These are phyloP conservation scores for Daldinia vernicosa DNA, from an alignment of 495 filamentous ascomycete genomes.

Conservation along the genomic window DNA sequence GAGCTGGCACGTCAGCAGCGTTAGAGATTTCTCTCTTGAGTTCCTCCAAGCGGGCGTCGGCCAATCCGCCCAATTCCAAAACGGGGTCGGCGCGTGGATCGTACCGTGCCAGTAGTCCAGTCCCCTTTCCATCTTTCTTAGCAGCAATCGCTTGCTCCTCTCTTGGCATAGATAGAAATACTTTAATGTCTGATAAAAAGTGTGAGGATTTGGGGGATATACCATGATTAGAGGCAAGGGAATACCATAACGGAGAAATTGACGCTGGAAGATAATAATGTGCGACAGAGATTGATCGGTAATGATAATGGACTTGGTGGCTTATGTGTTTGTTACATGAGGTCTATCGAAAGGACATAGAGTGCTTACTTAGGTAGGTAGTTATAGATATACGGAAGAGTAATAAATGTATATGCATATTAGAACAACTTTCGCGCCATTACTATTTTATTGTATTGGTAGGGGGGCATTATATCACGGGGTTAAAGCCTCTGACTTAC, in stretches of 20 bases:
- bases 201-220: neutral
- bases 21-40: slow-evolving; percentile 38
- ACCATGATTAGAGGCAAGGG: slow-evolving; percentile 1
- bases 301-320: slow-evolving; percentile 7
- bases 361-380: neutral
- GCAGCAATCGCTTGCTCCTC: slow-evolving; percentile 1
- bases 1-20: slow-evolving; percentile 42
- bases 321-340: slow-evolving; percentile 1
- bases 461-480: neutral
- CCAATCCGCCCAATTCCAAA: slow-evolving; percentile 31
- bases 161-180: slow-evolving; percentile 7
- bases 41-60: slow-evolving; percentile 45
- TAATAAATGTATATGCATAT: neutral
- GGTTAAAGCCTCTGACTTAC: neutral
- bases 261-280: neutral
- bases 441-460: neutral
- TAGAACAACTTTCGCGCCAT: no score
- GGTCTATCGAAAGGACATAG: neutral
- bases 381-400: neutral
- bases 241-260: neutral
- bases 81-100: slow-evolving; percentile 45
- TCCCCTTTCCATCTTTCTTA: neutral
- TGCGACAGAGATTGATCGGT: neutral
- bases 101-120: slow-evolving; percentile 36
- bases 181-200: neutral